phyloP scores from a whole-genome alignment of 78 protist species.

The Salpingoeca rosetta region DNA sequence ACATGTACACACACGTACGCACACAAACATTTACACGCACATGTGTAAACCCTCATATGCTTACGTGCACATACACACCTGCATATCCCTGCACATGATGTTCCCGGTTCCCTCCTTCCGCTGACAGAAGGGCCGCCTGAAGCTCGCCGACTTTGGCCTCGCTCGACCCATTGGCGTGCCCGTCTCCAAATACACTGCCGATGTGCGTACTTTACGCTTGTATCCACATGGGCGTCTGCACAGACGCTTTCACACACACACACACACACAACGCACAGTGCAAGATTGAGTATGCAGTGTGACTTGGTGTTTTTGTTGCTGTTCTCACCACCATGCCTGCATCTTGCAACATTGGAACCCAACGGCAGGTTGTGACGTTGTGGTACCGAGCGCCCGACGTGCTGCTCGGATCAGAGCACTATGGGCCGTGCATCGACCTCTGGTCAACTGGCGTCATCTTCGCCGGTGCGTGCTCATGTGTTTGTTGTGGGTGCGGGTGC shows the following conservation, averaged over 20 bases:
- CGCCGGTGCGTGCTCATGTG: constrained; percentile 85
- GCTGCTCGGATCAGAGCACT: constrained; percentile 83
- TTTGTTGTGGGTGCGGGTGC: no score
- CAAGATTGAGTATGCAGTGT: not conserved
- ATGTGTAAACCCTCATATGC: no score
- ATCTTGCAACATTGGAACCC: no score
- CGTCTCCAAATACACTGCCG: constrained; percentile 88
- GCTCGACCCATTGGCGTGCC: constrained; percentile 92
- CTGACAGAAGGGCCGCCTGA: constrained; percentile 64
- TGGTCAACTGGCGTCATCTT: constrained; percentile 97
- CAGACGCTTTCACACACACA: not conserved
- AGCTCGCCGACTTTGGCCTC: constrained; percentile 92
- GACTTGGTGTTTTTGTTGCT: not conserved
- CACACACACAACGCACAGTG: no score
- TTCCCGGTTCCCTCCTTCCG: no score
- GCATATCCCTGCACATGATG: no score
- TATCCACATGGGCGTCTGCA: constrained; percentile 20
- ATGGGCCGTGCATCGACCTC: constrained; percentile 90
- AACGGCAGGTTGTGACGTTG: constrained; percentile 73
- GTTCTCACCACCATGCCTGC: not conserved
- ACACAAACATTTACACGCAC: no score
- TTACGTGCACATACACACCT: no score
- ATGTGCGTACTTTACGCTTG: constrained; percentile 90
- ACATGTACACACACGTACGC: no score
- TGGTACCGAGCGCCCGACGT: constrained; percentile 99